Percentiles rank a stretch among this genome's conserved stretches.
These are phyloP conservation scores for Oryza brachyantha DNA, from an alignment of 176 grass and related monocot genomes.

Conservation along the genomic window DNA sequence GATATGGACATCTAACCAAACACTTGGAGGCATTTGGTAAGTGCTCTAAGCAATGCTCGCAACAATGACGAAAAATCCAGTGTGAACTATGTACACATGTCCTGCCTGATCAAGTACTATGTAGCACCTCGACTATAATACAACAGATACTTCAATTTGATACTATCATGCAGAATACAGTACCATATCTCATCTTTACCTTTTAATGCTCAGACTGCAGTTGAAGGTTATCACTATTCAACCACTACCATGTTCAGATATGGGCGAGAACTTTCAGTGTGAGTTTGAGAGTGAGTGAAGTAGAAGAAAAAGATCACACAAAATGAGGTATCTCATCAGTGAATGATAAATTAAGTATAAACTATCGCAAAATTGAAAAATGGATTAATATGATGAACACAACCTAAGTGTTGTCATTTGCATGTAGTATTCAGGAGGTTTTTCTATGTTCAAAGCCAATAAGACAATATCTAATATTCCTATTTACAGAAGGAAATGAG, in stretches of 20 bases:
- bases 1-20: conserved; percentile 47
- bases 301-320: too few species aligned
- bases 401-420: background rate
- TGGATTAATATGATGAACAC: too few species aligned
- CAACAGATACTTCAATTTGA: conserved; percentile 14
- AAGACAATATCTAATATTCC: background rate
- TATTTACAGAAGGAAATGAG: background rate
- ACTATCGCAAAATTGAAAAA: too few species aligned
- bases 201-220: background rate
- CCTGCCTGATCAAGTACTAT: conserved; percentile 1
- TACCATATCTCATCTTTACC: conserved; percentile 20
- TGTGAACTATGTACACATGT: conserved; percentile 19
- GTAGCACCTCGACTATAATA: background rate
- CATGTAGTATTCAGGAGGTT: background rate
- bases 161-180: background rate
- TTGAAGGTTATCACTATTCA: conserved; percentile 19
- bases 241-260: background rate
- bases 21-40: conserved; percentile 11
- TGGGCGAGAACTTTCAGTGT: background rate
- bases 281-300: too few species aligned
- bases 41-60: conserved; percentile 23
- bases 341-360: too few species aligned
- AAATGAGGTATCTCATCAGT: too few species aligned
- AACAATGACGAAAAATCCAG: background rate
- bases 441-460: background rate